Evolutionary conservation across 2,329 filamentous ascomycete species (phyloP).

Genomic region (Orbilia ellipsospora): DNA sequence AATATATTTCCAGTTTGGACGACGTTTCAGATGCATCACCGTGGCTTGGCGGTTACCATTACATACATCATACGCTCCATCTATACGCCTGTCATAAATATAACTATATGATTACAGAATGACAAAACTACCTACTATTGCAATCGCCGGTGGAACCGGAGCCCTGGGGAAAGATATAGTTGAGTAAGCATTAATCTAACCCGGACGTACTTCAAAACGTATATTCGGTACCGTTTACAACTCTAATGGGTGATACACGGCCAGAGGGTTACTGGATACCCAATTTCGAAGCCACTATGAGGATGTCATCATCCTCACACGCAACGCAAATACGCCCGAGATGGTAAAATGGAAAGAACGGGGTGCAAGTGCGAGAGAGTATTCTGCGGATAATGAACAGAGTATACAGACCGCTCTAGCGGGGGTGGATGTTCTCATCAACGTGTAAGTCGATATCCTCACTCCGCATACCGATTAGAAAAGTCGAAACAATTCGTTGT

Average conservation of each 20-base stretch:
- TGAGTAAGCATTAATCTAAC: conserved; percentile 24
- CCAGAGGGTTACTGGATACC: conserved; percentile 41
- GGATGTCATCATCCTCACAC: conserved; percentile 49
- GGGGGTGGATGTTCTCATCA: conserved; percentile 61
- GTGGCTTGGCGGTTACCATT: no score
- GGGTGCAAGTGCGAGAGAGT: conserved; percentile 33
- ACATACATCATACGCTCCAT: no score
- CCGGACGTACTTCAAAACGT: no score
- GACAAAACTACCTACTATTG: conserved; percentile 33
- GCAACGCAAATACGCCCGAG: conserved; percentile 15
- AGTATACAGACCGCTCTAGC: conserved; percentile 58
- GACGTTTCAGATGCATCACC: no score
- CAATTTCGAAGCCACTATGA: conserved; percentile 43
- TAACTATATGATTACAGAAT: neutral
- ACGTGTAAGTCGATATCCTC: conserved; percentile 56
- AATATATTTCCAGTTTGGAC: no score
- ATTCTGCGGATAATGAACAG: conserved; percentile 29
- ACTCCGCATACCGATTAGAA: neutral
- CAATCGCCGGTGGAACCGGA: conserved; percentile 46
- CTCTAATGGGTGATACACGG: neutral
- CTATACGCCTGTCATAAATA: neutral
- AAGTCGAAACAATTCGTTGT: neutral
- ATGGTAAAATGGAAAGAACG: conserved; percentile 26
- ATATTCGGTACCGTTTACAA: neutral
- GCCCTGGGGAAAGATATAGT: conserved; percentile 44